Percentiles rank a stretch among this genome's conserved stretches.
Conservation (phyloP, 129 eudicot genomes). For the Arctium lappa region DNA sequence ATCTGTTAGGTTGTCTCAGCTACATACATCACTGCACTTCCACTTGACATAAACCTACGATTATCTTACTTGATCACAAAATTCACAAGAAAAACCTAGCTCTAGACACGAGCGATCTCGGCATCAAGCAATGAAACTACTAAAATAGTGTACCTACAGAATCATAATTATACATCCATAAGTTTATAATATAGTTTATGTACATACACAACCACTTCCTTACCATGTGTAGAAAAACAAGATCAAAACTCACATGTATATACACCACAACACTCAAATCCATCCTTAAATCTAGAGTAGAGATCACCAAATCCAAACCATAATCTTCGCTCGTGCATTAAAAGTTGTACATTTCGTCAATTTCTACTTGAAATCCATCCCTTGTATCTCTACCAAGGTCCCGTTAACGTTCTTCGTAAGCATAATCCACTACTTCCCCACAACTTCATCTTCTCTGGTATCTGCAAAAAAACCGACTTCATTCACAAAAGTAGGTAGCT, state of each 20-base stretch:
- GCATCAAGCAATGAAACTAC: neutral
- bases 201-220: constrained; percentile 26
- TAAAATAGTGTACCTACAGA: neutral
- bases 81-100: neutral
- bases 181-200: constrained; percentile 8
- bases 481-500: neutral
- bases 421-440: constrained; percentile 36
- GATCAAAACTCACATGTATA: neutral
- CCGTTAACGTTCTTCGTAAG: constrained; percentile 73
- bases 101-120: neutral
- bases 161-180: constrained; percentile 5
- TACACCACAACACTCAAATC: neutral
- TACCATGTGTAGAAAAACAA: constrained; percentile 12
- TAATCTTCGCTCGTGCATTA: neutral
- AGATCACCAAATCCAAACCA: neutral
- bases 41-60: neutral
- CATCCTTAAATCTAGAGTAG: constrained; percentile 5
- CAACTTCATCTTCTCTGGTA: constrained; percentile 41
- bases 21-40: no score
- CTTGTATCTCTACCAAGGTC: constrained; percentile 66
- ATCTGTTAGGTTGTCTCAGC: no score
- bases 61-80: neutral
- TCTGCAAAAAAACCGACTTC: constrained; percentile 25
- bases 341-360: constrained; percentile 3
- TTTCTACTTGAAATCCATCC: neutral